Evolutionary conservation across 257 asterid genomes (phyloP).

Genomic region (Asclepias syriaca): DNA sequence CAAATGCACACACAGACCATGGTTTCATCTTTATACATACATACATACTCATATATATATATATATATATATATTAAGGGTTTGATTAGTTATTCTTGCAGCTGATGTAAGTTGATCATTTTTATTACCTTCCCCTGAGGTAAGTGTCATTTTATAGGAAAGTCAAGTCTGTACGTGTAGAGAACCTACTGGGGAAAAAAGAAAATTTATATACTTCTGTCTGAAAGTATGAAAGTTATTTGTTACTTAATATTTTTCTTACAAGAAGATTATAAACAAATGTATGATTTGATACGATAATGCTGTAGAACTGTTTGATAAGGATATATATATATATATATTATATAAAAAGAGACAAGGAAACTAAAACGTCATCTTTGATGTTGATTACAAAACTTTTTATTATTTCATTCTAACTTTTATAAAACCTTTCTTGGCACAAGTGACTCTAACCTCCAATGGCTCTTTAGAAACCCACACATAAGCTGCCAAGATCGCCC

Average conservation of each 20-base stretch:
- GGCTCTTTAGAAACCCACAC: neutral
- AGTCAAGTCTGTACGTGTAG: neutral
- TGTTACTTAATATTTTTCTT: neutral
- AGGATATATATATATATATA: neutral
- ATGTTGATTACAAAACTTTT: neutral
- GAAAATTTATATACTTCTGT: no score
- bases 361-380: constrained; percentile 15
- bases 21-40: neutral
- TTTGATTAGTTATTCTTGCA: neutral
- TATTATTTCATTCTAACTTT: no score
- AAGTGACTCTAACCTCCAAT: neutral
- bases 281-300: constrained; percentile 1
- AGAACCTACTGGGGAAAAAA: neutral
- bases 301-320: constrained; percentile 11
- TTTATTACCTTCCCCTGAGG: neutral
- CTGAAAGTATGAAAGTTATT: no score
- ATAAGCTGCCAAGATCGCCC: neutral
- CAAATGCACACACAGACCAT: neutral
- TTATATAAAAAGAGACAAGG: constrained; percentile 1
- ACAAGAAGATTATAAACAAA: neutral
- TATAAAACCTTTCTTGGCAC: neutral
- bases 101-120: constrained; percentile 4
- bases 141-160: neutral
- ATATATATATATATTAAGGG: no score
- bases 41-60: no score